Evolutionary conservation across 2,329 filamentous ascomycete genomes (phyloP), one percentile per base, ranked within the genome.

Genomic region (Drechslerella dactyloides): DNA sequence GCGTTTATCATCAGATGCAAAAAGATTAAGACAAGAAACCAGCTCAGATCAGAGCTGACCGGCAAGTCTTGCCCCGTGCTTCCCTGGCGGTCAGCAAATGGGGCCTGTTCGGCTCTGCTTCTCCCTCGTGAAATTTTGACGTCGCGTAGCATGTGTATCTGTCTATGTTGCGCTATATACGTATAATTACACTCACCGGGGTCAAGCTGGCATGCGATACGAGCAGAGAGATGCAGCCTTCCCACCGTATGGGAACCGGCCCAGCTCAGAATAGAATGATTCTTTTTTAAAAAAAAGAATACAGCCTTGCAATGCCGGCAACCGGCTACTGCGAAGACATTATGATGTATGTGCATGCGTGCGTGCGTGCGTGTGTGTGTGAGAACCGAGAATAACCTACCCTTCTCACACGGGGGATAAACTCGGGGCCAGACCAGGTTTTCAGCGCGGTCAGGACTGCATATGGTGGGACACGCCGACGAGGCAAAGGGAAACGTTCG

Each of bases 401-500:
- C 44, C 44, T 48, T 17, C 17, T 70, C 66, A 72, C 68, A 72
- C 68, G 60, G 68, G 60, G 55, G 33, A 72, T 60, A 72, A 57
- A 72, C 59, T 72, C 59, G 54, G 60, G 61, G 59, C 60, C 55
- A 72, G 68, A 72, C 68, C 68, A 72, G 68, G 68, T 72, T 72
- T 72, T 58, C 55, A 72, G 59, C 68, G 21, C 44, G 44, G 44
- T 48, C 44, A 48, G 44, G 44, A 48, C 44, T 48, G 44, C 44
- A 48, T 48, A 70, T 59, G 59, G 63, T 63, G 27, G 42, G 30
- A 62, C 46, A 48, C 27, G 53, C 35, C 35, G 51, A 27, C 48
- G 13, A 62, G 44, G 30, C 40, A 61, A 62, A 46, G 50, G 48
- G 50, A 35, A 46, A 46, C 19, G 15, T 48, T 48, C 19, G 44